Evolutionary conservation across 306 rosid species (phyloP), one percentile per base, ranked within the genome.

Genomic region (Gleditsia sinensis): DNA sequence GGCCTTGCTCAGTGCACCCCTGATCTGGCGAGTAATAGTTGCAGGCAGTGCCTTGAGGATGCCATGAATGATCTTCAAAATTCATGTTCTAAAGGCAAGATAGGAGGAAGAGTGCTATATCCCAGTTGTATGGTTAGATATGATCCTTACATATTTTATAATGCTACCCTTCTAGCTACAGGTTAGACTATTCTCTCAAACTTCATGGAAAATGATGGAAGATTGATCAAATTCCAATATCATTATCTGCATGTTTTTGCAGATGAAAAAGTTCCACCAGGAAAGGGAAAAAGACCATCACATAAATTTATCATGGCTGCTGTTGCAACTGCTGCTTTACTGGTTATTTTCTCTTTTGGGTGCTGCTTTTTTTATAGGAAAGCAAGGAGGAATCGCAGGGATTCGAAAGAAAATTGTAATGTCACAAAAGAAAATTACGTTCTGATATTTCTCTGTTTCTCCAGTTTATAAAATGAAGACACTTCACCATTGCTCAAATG

Each of bases 1-100:
- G 82, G 82, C 3, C 51, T 69, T 60, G 82, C 77, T 70, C 77
- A 78, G 13, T 78, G 82, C 48, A 61, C 16, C n/a, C 82, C 82
- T 0, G 7, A 61, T n/a, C 65, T 78, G 16, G 36, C 71, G 0
- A 37, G 36, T 78, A 77, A 23, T 42, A 69, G 1, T 61, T 23
- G n/a, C n/a, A n/a, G n/a, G n/a, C n/a, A n/a, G n/a, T n/a, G n/a
- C n/a, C n/a, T n/a, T n/a, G n/a, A n/a, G 37, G 72, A 78, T 70
- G 82, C 82, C 25, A 61, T 28, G 34, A 10, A 9, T 50, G 39
- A 50, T 70, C 72, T 78, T 50, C 58, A 60, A 10, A 78, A 9
- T 6, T 40, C 80, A 17, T 78, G 82, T 69, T 66, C 72, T 50
- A 61, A 21, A 50, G 77, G 77, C 20, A 70, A 70, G 58, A 61